phyloP scores from a whole-genome alignment of 768 basidiomycete species.

The Tephrocybe sp. region DNA sequence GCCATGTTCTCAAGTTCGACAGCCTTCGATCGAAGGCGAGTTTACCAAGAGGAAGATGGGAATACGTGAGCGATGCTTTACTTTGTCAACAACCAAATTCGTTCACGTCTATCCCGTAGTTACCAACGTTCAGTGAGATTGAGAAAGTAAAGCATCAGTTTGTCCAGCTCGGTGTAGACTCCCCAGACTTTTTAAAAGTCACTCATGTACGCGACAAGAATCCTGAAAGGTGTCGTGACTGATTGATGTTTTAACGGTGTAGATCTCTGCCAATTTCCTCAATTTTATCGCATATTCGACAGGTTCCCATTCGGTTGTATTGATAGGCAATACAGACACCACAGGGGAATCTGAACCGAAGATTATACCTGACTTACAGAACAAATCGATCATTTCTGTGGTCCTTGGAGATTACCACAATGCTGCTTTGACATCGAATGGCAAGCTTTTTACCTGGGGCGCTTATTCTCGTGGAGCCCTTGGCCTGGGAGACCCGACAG shows the following conservation, averaged over 20 bases:
- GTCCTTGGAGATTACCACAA: slow-evolving; percentile 93
- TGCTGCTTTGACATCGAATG: slow-evolving; percentile 77
- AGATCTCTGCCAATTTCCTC: slow-evolving; percentile 84
- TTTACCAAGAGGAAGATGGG: slow-evolving; percentile 49
- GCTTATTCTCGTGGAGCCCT: slow-evolving; percentile 75
- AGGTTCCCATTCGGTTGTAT: slow-evolving; percentile 66
- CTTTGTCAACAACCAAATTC: neutral
- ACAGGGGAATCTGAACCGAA: slow-evolving; percentile 45
- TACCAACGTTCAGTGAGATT: slow-evolving; percentile 72
- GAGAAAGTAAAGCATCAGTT: slow-evolving; percentile 40
- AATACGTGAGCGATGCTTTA: slow-evolving; percentile 56
- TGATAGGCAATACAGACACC: slow-evolving; percentile 63
- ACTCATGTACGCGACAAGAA: slow-evolving; percentile 65
- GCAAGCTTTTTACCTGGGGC: slow-evolving; percentile 84
- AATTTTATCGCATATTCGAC: slow-evolving; percentile 85
- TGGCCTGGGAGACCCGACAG: slow-evolving; percentile 77
- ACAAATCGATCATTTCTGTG: slow-evolving; percentile 79
- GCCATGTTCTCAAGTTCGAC: slow-evolving; percentile 71
- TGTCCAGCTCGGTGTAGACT: slow-evolving; percentile 14
- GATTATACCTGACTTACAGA: slow-evolving; percentile 73
- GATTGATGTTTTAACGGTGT: slow-evolving; percentile 2
- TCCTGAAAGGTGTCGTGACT: neutral
- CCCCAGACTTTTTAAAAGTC: slow-evolving; percentile 55
- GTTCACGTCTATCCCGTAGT: slow-evolving; percentile 35
- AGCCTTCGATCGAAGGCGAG: slow-evolving; percentile 41